Evolutionary conservation across 768 basidiomycete genomes (phyloP), one percentile per base, ranked within the genome.

Genomic region (Pleurotus citrinopileatus): DNA sequence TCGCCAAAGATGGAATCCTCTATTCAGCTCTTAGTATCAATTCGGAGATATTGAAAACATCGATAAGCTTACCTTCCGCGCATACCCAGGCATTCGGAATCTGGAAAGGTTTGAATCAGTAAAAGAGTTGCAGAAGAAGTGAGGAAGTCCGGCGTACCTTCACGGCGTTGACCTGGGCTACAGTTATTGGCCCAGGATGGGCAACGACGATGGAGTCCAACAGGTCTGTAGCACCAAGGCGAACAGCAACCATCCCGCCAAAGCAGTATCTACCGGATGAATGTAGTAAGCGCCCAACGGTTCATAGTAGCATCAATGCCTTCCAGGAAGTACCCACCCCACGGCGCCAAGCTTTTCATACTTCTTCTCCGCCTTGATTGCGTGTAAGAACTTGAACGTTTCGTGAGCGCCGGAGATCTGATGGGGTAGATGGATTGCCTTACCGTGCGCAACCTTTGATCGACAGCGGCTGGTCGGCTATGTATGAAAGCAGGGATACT

Each of bases 331-430:
- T 36, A 43, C 66, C 2, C 60, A 76, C 76, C 76, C 77, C 36
- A 79, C 71, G 10, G 69, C 69, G 12, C 77, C 77, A 38, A 79
- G 60, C 37, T 71, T 75, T 42, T 70, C 63, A 40, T 79, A 79
- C 44, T 71, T 64, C 58, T 73, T 76, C 58, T 70, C 65, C 25
- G 63, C 66, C 44, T 70, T 68, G 12, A 78, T 40, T 38, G 69
- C 64, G 13, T 59, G 45, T 27, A 76, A 68, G 53, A 76, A 71
- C 76, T 79, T 20, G 40, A 19, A 27, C 15, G 15, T 45, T 37
- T 42, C 40, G 23, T 20, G 8, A 40, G 28, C n/a, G 46, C 9
- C 7, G 10, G 56, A 55, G n/a, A 44, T 4, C 15, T 37, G 3
- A 13, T 12, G 47, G 9, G 12, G 6, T 26, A 55, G 27, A 61